Percentiles rank a stretch among this genome's conserved stretches.
phyloP scores from a whole-genome alignment of 2,329 filamentous ascomycete genomes.

The Aspergillus sergii region DNA sequence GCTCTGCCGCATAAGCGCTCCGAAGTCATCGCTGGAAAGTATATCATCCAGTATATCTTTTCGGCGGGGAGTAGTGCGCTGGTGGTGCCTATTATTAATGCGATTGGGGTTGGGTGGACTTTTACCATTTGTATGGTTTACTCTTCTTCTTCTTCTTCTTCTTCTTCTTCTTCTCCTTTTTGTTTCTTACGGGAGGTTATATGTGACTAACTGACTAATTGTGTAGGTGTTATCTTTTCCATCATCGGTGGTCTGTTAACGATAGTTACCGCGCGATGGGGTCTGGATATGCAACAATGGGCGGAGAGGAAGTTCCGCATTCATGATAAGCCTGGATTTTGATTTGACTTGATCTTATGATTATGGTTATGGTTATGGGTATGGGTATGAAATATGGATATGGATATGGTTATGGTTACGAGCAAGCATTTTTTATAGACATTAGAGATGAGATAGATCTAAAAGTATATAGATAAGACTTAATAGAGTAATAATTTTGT shows the following conservation, averaged over 20 bases:
- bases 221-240: conserved; percentile 31
- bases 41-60: conserved; percentile 75
- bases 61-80: conserved; percentile 70
- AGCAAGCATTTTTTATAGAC: background rate
- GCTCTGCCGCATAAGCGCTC: conserved; percentile 55
- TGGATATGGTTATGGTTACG: conserved; percentile 9
- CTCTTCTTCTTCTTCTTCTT: conserved; percentile 41
- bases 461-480: background rate
- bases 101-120: conserved; percentile 79
- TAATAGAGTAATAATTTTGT: background rate
- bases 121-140: conserved; percentile 63
- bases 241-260: conserved; percentile 32
- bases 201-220: background rate
- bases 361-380: background rate
- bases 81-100: conserved; percentile 70
- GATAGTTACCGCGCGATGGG: conserved; percentile 32
- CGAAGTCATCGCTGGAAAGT: conserved; percentile 79
- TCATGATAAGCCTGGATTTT: conserved; percentile 16
- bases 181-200: too few species aligned
- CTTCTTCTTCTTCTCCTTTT: conserved; percentile 44
- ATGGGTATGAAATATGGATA: too few species aligned
- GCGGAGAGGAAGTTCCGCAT: conserved; percentile 28
- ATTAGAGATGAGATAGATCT: background rate
- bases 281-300: conserved; percentile 38
- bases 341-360: conserved; percentile 7